Percentiles rank a stretch among this genome's conserved stretches.
These are phyloP conservation scores for Tolypocladium amazonense DNA, from an alignment of 2,329 filamentous ascomycete genomes.

Conservation along the genomic window DNA sequence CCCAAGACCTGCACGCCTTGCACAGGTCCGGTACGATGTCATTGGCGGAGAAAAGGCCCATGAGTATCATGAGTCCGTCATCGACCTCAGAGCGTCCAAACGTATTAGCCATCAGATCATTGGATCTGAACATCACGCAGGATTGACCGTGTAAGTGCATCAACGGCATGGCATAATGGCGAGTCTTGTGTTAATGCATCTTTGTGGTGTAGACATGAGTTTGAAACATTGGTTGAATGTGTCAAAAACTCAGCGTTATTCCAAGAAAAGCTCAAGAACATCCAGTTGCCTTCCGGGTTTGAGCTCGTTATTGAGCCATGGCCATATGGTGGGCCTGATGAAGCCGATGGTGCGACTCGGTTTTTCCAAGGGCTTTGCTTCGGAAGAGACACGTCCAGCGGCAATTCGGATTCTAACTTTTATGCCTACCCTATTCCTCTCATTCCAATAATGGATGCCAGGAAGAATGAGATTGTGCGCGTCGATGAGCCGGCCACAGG, in stretches of 20 bases:
- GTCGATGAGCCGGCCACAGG: slow-evolving; percentile 24
- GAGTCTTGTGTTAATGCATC: background rate
- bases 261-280: slow-evolving; percentile 16
- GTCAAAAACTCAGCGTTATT: slow-evolving; percentile 18
- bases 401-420: slow-evolving; percentile 39
- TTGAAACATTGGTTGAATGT: slow-evolving; percentile 21
- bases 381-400: slow-evolving; percentile 15
- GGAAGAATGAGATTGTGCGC: slow-evolving; percentile 19
- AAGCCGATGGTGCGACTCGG: slow-evolving; percentile 16
- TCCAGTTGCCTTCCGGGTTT: slow-evolving; percentile 15
- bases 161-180: no score
- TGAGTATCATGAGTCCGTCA: slow-evolving; percentile 22
- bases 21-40: slow-evolving; percentile 29
- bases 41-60: slow-evolving; percentile 13
- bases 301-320: slow-evolving; percentile 22
- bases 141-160: slow-evolving; percentile 16
- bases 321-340: slow-evolving; percentile 20
- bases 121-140: slow-evolving; percentile 16
- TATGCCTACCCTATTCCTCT: slow-evolving; percentile 44
- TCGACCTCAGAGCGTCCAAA: slow-evolving; percentile 17
- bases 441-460: slow-evolving; percentile 28
- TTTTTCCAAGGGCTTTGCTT: slow-evolving; percentile 24
- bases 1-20: slow-evolving; percentile 23
- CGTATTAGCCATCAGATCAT: slow-evolving; percentile 16
- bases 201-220: slow-evolving; percentile 15